A percentile compares a stretch with the other conserved stretches of the same genome.
Evolutionary conservation across 176 grass and related monocot species (phyloP).

Genomic region (Oryza officinalis): DNA sequence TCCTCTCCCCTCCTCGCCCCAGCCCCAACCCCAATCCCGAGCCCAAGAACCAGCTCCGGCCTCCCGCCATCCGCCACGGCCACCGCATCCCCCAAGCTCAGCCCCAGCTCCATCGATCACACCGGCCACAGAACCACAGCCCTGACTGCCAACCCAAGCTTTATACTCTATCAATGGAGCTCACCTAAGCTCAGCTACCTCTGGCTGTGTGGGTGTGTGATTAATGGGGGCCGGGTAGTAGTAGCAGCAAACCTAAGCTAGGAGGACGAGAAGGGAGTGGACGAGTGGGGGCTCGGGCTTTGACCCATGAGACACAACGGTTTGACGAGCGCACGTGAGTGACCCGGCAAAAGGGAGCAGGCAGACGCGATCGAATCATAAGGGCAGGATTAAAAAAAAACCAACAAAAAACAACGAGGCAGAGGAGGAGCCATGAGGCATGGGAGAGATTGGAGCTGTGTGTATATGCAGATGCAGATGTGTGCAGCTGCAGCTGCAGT

Average conservation of each 20-base stretch:
- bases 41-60: constrained; percentile 54
- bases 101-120: constrained; percentile 67
- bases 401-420: neutral
- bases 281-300: constrained; percentile 30
- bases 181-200: neutral
- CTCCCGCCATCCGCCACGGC: constrained; percentile 30
- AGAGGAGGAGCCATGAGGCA: neutral
- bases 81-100: constrained; percentile 52
- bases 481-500: neutral
- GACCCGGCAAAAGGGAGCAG: constrained; percentile 51
- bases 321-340: constrained; percentile 73
- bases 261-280: neutral
- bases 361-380: constrained; percentile 45
- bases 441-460: constrained; percentile 1
- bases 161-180: constrained; percentile 13
- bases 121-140: neutral
- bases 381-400: constrained; percentile 36
- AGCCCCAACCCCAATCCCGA: constrained; percentile 42
- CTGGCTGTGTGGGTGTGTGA: constrained; percentile 12
- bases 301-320: constrained; percentile 51
- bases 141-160: neutral
- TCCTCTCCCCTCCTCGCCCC: constrained; percentile 16
- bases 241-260: neutral
- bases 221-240: neutral
- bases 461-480: neutral